Conservation (phyloP, 1,284 basidiomycete genomes). For the Trichosporon coremiiforme region DNA sequence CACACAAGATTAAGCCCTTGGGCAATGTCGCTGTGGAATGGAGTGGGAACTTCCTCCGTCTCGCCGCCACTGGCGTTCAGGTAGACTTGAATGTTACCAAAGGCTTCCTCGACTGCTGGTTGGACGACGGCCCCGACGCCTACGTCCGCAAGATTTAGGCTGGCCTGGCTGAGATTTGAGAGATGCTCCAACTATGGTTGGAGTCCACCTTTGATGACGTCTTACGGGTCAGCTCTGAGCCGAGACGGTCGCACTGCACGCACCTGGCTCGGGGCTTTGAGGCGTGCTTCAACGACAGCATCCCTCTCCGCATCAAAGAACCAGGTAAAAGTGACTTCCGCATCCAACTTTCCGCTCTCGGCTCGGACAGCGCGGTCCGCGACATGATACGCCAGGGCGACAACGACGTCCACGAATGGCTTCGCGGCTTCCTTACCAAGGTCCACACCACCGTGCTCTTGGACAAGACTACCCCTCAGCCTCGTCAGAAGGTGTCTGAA, state of each 20-base stretch:
- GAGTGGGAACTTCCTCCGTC: too few relatives aligned
- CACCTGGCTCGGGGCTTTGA: not conserved
- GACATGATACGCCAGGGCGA: not conserved
- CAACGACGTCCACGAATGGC: not conserved
- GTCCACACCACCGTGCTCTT: not conserved
- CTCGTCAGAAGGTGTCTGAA: not conserved
- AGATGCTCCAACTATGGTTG: not conserved
- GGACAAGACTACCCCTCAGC: not conserved
- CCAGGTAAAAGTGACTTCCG: not conserved
- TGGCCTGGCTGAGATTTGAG: not conserved
- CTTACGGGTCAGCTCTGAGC: not conserved
- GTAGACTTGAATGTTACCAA: not conserved
- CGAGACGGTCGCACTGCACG: too few relatives aligned
- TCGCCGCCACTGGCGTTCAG: not conserved
- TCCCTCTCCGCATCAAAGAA: not conserved
- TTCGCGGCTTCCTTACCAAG: not conserved
- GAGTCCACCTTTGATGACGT: not conserved
- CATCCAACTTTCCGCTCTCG: not conserved
- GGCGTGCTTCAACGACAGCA: not conserved
- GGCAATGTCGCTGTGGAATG: too few relatives aligned
- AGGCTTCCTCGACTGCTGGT: not conserved
- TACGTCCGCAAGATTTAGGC: not conserved
- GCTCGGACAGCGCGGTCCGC: not conserved
- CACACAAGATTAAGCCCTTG: too few relatives aligned
- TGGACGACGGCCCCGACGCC: not conserved